Conservation (phyloP, 768 basidiomycete species). For the Rhizopogon vesiculosus region DNA sequence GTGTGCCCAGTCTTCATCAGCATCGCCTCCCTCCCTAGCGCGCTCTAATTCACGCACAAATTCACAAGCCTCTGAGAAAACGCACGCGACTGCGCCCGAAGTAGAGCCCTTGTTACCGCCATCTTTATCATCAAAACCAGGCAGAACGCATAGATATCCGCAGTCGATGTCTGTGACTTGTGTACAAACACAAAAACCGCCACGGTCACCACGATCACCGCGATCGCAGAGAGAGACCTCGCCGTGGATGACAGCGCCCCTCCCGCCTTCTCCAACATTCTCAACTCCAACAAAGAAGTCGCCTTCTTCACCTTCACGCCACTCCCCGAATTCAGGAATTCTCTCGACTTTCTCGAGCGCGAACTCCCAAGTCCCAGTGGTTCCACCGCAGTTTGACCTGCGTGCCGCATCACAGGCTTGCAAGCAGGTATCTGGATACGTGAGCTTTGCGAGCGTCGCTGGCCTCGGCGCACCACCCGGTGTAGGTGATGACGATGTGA, state of each 20-base stretch:
- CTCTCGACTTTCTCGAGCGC: slow-evolving; percentile 2
- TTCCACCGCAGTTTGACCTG: slow-evolving; percentile 52
- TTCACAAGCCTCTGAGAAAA: slow-evolving; percentile 24
- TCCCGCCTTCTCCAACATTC: slow-evolving; percentile 26
- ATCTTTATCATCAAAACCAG: not conserved
- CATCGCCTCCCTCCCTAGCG: slow-evolving; percentile 24
- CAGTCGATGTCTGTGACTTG: slow-evolving; percentile 9
- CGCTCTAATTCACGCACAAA: slow-evolving; percentile 18
- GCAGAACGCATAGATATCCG: slow-evolving; percentile 7
- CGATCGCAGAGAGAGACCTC: slow-evolving; percentile 14
- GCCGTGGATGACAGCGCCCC: slow-evolving; percentile 23
- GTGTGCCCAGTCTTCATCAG: slow-evolving; percentile 18
- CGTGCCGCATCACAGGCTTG: slow-evolving; percentile 57
- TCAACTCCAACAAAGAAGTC: slow-evolving; percentile 23
- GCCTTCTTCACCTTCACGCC: slow-evolving; percentile 4
- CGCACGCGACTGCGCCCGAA: slow-evolving; percentile 18
- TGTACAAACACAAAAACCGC: slow-evolving; percentile 6
- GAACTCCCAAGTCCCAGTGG: slow-evolving; percentile 21
- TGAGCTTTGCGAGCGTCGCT: slow-evolving; percentile 63
- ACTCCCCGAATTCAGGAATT: slow-evolving; percentile 10
- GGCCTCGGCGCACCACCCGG: slow-evolving; percentile 61
- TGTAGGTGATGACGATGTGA: slow-evolving; percentile 29
- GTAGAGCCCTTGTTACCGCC: slow-evolving; percentile 5
- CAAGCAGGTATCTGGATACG: slow-evolving; percentile 54
- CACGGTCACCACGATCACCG: slow-evolving; percentile 14